Evolutionary conservation across 2,329 filamentous ascomycete genomes (phyloP).

Genomic region (Ampelomyces quisqualis): DNA sequence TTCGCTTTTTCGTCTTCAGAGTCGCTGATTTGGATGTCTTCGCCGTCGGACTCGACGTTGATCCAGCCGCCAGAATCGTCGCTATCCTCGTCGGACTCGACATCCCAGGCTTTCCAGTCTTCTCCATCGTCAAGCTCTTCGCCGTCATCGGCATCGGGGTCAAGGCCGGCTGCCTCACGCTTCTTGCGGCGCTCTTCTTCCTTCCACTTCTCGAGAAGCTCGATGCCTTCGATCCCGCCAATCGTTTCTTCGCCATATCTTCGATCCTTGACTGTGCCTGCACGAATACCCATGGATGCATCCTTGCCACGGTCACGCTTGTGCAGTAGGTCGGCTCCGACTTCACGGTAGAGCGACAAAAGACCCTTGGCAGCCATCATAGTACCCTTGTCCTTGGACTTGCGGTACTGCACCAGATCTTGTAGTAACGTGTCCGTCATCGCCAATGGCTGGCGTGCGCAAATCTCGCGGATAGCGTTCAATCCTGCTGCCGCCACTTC

Average conservation of each 20-base stretch:
- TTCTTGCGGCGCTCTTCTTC: conserved; percentile 80
- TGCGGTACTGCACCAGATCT: conserved; percentile 84
- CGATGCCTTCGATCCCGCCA: conserved; percentile 90
- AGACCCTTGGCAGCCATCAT: conserved; percentile 97
- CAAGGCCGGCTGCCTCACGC: conserved; percentile 66
- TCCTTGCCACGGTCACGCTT: conserved; percentile 91
- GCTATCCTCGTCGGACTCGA: conserved; percentile 58
- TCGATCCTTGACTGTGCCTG: conserved; percentile 71
- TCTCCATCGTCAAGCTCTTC: conserved; percentile 61
- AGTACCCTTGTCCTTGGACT: conserved; percentile 98
- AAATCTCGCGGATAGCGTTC: conserved; percentile 93
- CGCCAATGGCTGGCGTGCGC: conserved; percentile 86
- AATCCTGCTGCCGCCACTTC: conserved; percentile 91
- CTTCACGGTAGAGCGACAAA: conserved; percentile 85
- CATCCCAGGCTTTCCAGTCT: conserved; percentile 60
- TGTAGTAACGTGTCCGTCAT: conserved; percentile 96
- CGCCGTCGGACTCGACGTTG: conserved; percentile 78
- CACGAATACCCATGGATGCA: conserved; percentile 77
- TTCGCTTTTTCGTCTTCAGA: conserved; percentile 66
- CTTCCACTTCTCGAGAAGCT: conserved; percentile 90
- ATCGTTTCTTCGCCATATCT: conserved; percentile 79
- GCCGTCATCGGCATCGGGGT: conserved; percentile 60
- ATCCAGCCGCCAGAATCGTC: conserved; percentile 90
- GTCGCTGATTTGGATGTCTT: conserved; percentile 71
- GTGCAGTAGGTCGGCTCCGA: conserved; percentile 83